Percentiles rank a stretch among this genome's conserved stretches.
Conservation (phyloP, 169 alveolate species). For the Cryptosporidium sp. region DNA sequence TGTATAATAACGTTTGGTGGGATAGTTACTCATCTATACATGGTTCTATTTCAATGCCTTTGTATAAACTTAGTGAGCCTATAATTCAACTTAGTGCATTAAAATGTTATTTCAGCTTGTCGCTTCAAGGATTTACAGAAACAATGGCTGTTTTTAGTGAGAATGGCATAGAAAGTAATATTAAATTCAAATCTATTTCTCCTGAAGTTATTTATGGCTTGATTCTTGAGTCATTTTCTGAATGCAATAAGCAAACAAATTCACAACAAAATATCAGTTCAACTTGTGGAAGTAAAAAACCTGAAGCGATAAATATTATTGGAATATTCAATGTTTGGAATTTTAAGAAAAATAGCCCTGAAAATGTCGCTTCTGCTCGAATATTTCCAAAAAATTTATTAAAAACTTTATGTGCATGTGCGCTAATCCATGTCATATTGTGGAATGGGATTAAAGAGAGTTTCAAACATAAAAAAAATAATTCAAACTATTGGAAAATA, state of each 20-base stretch:
- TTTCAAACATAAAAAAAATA: not conserved
- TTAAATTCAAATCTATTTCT: slow-evolving; percentile 17
- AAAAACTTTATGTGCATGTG: slow-evolving; percentile 28
- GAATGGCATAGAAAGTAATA: not conserved
- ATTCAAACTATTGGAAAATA: slow-evolving; percentile 33
- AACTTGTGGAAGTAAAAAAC: not conserved
- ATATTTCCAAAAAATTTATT: slow-evolving; percentile 53
- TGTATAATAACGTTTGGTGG: slow-evolving; percentile 43
- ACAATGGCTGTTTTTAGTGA: not conserved
- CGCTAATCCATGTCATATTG: slow-evolving; percentile 22
- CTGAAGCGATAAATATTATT: not conserved
- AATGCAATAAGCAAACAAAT: slow-evolving; percentile 27
- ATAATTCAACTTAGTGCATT: slow-evolving; percentile 26
- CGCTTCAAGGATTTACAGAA: slow-evolving; percentile 56
- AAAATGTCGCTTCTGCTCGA: not conserved
- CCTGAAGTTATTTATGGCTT: slow-evolving; percentile 29
- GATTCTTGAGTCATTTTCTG: slow-evolving; percentile 14
- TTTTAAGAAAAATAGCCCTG: not conserved
- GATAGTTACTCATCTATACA: slow-evolving; percentile 19
- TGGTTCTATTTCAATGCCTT: slow-evolving; percentile 35
- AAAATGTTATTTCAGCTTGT: slow-evolving; percentile 33
- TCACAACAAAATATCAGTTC: not conserved
- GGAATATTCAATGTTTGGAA: slow-evolving; percentile 59
- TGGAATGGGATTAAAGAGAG: slow-evolving; percentile 23
- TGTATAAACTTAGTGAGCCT: not conserved